These are phyloP conservation scores for Alternaria postmessia DNA, from an alignment of 2,329 filamentous ascomycete species.

Conservation along the genomic window DNA sequence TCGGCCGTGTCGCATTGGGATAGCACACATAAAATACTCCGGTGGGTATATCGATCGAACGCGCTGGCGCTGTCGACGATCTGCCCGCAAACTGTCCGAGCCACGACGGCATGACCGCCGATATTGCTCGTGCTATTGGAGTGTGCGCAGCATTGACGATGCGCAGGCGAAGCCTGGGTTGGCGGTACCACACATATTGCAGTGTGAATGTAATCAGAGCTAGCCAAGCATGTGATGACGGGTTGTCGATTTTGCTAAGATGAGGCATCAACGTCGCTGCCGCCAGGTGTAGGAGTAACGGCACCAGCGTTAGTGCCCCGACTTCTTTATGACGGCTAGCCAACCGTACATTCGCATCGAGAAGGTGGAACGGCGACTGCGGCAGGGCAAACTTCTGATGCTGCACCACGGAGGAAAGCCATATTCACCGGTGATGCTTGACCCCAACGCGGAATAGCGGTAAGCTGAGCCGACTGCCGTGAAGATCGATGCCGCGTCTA, in stretches of 20 bases:
- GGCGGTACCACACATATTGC: slow-evolving; percentile 32
- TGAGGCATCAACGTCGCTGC: slow-evolving; percentile 2
- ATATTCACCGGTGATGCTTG: slow-evolving; percentile 16
- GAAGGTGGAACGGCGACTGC: slow-evolving; percentile 18
- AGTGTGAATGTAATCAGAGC: slow-evolving; percentile 2
- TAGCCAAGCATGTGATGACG: slow-evolving; percentile 8
- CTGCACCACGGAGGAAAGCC: slow-evolving; percentile 9
- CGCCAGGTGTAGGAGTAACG: background rate
- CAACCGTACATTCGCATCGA: slow-evolving; percentile 11
- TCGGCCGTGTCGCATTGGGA: slow-evolving; percentile 30
- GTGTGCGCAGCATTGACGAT: slow-evolving; percentile 31
- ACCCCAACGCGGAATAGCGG: slow-evolving; percentile 44
- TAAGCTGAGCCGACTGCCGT: slow-evolving; percentile 35
- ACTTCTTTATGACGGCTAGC: slow-evolving; percentile 10
- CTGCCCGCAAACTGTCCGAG: slow-evolving; percentile 48
- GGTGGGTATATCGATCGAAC: slow-evolving; percentile 43
- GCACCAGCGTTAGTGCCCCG: slow-evolving; percentile 13
- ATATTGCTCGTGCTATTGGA: slow-evolving; percentile 30
- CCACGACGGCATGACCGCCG: slow-evolving; percentile 28
- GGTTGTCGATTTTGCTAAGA: background rate
- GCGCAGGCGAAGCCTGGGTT: slow-evolving; percentile 40
- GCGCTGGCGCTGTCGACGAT: slow-evolving; percentile 45
- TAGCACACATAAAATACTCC: slow-evolving; percentile 46
- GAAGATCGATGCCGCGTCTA: slow-evolving; percentile 28
- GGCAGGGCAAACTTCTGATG: slow-evolving; percentile 14